These are phyloP conservation scores for Botrytis pseudocinerea DNA, from an alignment of 2,329 filamentous ascomycete genomes.

Conservation along the genomic window DNA sequence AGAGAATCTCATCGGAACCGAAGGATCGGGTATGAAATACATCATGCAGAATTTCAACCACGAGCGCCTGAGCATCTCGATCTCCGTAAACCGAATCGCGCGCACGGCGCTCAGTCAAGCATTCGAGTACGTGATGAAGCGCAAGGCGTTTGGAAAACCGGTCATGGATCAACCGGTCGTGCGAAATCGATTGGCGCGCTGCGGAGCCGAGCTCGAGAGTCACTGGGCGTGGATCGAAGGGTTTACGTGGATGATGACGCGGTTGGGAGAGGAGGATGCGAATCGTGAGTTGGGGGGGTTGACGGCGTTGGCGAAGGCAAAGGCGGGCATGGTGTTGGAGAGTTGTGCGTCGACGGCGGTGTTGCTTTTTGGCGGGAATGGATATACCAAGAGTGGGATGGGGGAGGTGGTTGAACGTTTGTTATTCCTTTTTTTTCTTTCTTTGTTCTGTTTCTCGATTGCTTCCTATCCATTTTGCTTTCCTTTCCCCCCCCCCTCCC, in stretches of 20 bases:
- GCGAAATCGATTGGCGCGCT: neutral
- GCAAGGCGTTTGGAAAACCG: neutral
- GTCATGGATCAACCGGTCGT: neutral
- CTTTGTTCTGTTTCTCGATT: neutral
- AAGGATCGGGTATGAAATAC: neutral
- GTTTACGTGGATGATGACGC: conserved; percentile 67
- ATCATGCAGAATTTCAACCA: neutral
- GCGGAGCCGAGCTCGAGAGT: conserved; percentile 58
- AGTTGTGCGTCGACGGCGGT: conserved; percentile 70
- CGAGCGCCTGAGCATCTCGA: neutral
- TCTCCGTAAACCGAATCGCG: neutral
- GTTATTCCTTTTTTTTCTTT: conserved; percentile 40
- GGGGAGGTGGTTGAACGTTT: conserved; percentile 70
- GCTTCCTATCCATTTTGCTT: too few species aligned
- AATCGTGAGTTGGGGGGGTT: conserved; percentile 68
- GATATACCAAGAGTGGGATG: conserved; percentile 67
- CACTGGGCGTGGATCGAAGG: conserved; percentile 73
- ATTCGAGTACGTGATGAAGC: neutral
- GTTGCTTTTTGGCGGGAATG: conserved; percentile 72
- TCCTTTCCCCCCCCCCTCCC: too few species aligned
- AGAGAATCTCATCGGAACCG: neutral
- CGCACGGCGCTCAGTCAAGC: neutral
- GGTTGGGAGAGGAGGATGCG: conserved; percentile 59
- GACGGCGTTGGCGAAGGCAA: conserved; percentile 71
- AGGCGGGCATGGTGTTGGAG: conserved; percentile 69